Evolutionary conservation across 805 yeast species (phyloP), one percentile per base, ranked within the genome.

Genomic region (Wickerhamomyces bisporus): DNA sequence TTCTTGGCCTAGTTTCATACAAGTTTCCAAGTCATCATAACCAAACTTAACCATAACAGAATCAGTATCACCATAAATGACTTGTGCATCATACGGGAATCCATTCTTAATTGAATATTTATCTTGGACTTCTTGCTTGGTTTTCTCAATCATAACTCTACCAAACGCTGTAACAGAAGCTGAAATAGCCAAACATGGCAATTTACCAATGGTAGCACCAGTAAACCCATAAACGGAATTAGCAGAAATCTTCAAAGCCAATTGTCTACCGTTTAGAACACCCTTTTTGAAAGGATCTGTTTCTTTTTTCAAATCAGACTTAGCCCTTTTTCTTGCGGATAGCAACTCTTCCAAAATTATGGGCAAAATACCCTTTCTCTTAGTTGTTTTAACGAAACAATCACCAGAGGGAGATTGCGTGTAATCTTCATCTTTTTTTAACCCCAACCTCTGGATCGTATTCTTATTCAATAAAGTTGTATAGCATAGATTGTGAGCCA

Each of bases 21-120:
- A 86, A 23, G 83, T 83, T 39, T 71, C 79, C 45, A 91, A 60
- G 54, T 87, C 95, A 9, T 69, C 66, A 24, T 79, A 77, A 2
- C 99, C 99, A 66, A 93, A 93, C 57, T 87, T 89, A 31, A 93
- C 96, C 98, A 93, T 94, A 14, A 93, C 99, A 8, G 98, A 94
- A 73, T 93, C 99, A 0, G 99, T 93, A 62, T 93, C 99, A 70
- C 99, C 99, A 58, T 93, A 93, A 29, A 93, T 82, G 44, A 93
- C 98, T 48, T 82, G 75, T 0, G 98, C 81, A 64, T 93, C 95
- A 55, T 72, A 79, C n/a, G 75, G 71, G 52, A 70, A 82, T 1
- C 98, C 98, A 60, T 91, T 87, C 40, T 75, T 76, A n/a, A 78
- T 81, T 10, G 78, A 73, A 55, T 88, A 93, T 39, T 77, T 73